phyloP scores from a whole-genome alignment of 164 flowering plant genomes.

The Kalanchoe fedtschenkoi region DNA sequence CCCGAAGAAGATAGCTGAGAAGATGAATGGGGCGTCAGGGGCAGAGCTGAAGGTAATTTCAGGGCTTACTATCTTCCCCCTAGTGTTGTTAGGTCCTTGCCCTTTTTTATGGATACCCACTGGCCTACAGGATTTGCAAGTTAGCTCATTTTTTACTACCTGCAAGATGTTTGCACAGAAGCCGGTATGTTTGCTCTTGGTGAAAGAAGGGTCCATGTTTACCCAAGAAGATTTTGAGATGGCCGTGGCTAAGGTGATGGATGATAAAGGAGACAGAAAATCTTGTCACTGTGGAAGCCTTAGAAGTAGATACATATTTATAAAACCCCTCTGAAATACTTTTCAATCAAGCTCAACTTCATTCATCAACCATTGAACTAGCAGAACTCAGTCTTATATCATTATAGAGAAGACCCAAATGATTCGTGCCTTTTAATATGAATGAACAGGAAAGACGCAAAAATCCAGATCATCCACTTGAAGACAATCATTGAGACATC shows the following conservation, averaged over 20 bases:
- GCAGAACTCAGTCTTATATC: no score
- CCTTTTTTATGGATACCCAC: no score
- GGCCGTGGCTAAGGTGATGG: slow-evolving; percentile 99
- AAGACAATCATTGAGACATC: no score
- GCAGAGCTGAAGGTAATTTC: slow-evolving; percentile 85
- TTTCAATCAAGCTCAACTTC: no score
- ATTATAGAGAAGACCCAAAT: no score
- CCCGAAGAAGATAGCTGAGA: slow-evolving; percentile 92
- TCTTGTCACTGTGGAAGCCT: slow-evolving; percentile 87
- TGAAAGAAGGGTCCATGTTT: slow-evolving; percentile 92
- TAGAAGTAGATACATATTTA: slow-evolving; percentile 76
- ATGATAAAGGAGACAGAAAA: slow-evolving; percentile 97
- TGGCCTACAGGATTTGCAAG: not conserved
- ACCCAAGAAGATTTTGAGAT: slow-evolving; percentile 98
- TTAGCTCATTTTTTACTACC: not conserved
- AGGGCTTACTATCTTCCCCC: not conserved
- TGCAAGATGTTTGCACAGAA: slow-evolving; percentile 94
- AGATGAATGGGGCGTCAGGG: slow-evolving; percentile 97
- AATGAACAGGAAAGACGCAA: no score
- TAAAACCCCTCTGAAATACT: no score
- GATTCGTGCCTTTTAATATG: no score
- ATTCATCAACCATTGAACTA: no score
- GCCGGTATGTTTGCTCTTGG: slow-evolving; percentile 99
- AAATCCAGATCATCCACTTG: no score
- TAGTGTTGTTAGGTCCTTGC: no score